Base-by-base conservation (phyloP, 208 protist genomes). In the Trypanosoma lewisi region DNA sequence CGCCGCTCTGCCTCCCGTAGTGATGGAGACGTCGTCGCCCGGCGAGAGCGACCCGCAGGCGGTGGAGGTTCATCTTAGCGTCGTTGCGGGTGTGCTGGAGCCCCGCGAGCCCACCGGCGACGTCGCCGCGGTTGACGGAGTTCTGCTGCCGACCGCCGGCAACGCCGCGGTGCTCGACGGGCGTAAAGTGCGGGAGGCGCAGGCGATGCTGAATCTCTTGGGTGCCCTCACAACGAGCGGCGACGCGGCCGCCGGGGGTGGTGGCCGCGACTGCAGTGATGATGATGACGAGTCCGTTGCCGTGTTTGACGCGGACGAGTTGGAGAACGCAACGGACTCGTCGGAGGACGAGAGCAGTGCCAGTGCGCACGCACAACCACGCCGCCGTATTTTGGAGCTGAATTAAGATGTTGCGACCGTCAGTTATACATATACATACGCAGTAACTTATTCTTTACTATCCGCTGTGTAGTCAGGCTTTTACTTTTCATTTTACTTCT, bases 51-150 rank as follows among this genome's bases (percentile, higher is more conserved):
- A 65, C 0, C 6, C 50, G 4, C 27, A 8, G 4, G 34, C 42
- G 23, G 58, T 65, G 14, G 67, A 78, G 47, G 75, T 94, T 44
- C 75, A 93, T 53, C 78, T 96, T 16, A 89, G 64, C 52, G 81
- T 96, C 11, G 87, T 96, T 2, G 87, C 90, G 0, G 90, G 90
- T 9, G 90, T 96, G 42, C 58, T 96, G 7, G 82, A 95, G 69
- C 70, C 77, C 27, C 54, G 63, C 31, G 55, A 67, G 4, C 1
- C 37, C 28, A 19, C 49, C 7, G 33, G 21, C 16, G 52, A 47
- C 21, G 71, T 75, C 8, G 37, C 59, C 4, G 16, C 63, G 23
- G 34, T 77, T 1, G 55, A 60, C 41, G 81, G 79, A n/a, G 33
- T 96, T 7, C 59, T 96, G 11, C 63, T 96, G 28, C 90, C 90